Percentiles rank a stretch among this genome's conserved stretches.
These are phyloP conservation scores for Chamaecrista fasciculata DNA, from an alignment of 306 rosid genomes.

Conservation along the genomic window DNA sequence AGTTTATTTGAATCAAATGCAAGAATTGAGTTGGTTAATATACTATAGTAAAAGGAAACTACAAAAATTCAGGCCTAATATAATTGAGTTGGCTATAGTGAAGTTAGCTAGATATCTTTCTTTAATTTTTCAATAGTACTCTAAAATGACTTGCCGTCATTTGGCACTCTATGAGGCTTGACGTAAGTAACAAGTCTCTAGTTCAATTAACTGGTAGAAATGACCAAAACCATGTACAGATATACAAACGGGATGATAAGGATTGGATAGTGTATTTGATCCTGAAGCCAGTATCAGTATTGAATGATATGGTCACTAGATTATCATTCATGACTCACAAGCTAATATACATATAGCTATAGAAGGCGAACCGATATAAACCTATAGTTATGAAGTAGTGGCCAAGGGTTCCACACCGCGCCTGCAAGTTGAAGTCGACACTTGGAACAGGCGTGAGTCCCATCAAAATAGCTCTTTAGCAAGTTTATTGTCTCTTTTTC, in stretches of 20 bases:
- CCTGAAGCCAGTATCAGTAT: background rate
- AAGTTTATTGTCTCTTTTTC: background rate
- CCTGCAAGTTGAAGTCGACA: background rate
- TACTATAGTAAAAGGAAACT: too few relatives aligned
- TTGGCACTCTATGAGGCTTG: too few relatives aligned
- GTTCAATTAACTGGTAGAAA: slow-evolving; percentile 6
- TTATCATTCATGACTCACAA: background rate
- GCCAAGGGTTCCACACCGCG: background rate
- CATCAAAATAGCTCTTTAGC: slow-evolving; percentile 11
- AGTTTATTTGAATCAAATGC: too few relatives aligned
- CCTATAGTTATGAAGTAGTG: background rate
- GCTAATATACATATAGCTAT: too few relatives aligned
- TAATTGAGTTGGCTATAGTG: background rate
- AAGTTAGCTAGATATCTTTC: too few relatives aligned
- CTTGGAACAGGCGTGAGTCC: background rate
- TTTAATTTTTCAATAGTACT: too few relatives aligned
- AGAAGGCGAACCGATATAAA: background rate
- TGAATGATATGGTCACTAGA: background rate
- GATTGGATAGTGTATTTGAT: too few relatives aligned
- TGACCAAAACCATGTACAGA: background rate
- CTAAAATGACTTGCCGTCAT: background rate
- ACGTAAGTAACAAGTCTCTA: background rate
- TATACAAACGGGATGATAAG: too few relatives aligned
- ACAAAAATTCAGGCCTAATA: too few relatives aligned
- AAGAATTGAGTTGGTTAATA: too few relatives aligned